Evolutionary conservation across 2,329 filamentous ascomycete species (phyloP), one percentile per base, ranked within the genome.

Genomic region (Paramyrothecium sp.): DNA sequence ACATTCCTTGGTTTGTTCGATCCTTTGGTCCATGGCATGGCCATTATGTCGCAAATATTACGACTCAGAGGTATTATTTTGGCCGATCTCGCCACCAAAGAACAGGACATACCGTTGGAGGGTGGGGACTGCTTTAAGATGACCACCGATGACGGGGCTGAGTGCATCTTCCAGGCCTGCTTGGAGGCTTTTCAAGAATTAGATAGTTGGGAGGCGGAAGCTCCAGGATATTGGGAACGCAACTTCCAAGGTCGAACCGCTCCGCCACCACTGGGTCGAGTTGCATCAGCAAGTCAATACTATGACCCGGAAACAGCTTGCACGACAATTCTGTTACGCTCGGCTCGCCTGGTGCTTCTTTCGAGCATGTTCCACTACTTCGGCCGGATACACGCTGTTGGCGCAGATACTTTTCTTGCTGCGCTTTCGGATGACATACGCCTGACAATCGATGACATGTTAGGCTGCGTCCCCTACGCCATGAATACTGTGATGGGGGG

Each of bases 271-370:
- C 60, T 72, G 3, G 70, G 70, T 3, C 59, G 68, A 20, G 61
- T 70, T 38, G 57, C 48, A 3, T 55, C 60, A 1, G 60, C 54
- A 2, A 57, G 44, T 4, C 60, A 52, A 3, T 62, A 64, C 54
- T 72, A 65, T 55, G 70, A 72, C 47, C 59, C 63, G 2, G 68
- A 71, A 51, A 72, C 70, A 10, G 70, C 70, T 0, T 73, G 70
- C 54, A 71, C 63, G 26, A 67, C 72, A 34, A 67, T 72, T 21
- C 54, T 73, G 11, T 56, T 72, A 3, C 64, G 70, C 7, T 69
- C 70, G 1, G 65, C 67, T 7, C 65, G 69, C 1, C 61, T 73
- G 2, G 71, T 72, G 1, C 48, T 73, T 1, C 51, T 72, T 8
- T 54, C 68, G 47, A 69, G 62, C 30, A 63, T 72, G 57, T 61